These are phyloP conservation scores for Salix dunnii DNA, from an alignment of 345 rosid genomes.

Conservation along the genomic window DNA sequence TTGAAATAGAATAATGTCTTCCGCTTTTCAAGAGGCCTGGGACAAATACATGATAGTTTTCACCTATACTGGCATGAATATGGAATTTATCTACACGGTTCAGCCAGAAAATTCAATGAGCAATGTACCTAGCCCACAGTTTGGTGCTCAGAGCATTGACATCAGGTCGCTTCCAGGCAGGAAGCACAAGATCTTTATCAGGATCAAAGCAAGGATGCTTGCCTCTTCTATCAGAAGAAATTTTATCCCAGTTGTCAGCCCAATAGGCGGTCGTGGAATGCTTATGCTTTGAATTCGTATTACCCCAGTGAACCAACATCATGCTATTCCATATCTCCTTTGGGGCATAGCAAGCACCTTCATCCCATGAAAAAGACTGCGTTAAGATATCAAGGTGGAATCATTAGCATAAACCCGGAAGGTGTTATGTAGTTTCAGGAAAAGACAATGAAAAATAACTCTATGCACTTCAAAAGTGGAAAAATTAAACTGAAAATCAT, in stretches of 20 bases:
- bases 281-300: slow-evolving; percentile 89
- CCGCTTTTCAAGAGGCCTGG: slow-evolving; percentile 72
- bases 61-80: slow-evolving; percentile 1
- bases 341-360: slow-evolving; percentile 99
- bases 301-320: slow-evolving; percentile 99
- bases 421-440: slow-evolving; percentile 2
- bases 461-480: not conserved
- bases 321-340: slow-evolving; percentile 99
- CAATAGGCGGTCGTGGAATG: slow-evolving; percentile 90
- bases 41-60: slow-evolving; percentile 9
- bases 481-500: slow-evolving; percentile 3
- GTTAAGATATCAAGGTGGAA: slow-evolving; percentile 34
- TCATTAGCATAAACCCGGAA: slow-evolving; percentile 29
- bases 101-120: not conserved
- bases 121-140: slow-evolving; percentile 64
- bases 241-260: slow-evolving; percentile 79
- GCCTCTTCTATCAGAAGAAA: slow-evolving; percentile 74
- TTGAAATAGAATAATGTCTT: slow-evolving; percentile 85
- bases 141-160: slow-evolving; percentile 44
- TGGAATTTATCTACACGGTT: not conserved
- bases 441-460: not conserved
- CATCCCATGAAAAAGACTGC: slow-evolving; percentile 99
- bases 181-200: slow-evolving; percentile 88
- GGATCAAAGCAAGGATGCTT: slow-evolving; percentile 95
- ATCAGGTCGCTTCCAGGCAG: slow-evolving; percentile 96